Evolutionary conservation across 768 basidiomycete species (phyloP).

Genomic region (Lactarius quietus): DNA sequence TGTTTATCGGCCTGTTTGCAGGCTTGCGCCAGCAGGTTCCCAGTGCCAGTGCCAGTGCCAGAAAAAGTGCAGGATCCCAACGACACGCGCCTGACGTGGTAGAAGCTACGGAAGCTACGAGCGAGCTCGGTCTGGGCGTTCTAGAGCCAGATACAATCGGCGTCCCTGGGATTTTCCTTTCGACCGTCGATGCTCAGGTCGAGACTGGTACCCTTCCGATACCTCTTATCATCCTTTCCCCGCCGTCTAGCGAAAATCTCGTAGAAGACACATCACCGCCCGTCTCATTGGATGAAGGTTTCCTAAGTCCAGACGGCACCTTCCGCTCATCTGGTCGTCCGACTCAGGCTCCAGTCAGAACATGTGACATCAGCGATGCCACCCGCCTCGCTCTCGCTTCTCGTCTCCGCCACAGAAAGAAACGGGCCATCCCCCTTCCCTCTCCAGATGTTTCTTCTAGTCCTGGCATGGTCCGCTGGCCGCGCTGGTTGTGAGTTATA

Average conservation of each 20-base stretch:
- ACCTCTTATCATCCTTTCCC: slow-evolving; percentile 19
- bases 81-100: background rate
- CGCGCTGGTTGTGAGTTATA: slow-evolving; percentile 17
- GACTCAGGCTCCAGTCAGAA: background rate
- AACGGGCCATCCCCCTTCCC: background rate
- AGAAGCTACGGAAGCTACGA: background rate
- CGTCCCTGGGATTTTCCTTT: background rate
- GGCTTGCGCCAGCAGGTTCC: background rate
- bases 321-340: slow-evolving; percentile 6
- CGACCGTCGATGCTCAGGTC: slow-evolving; percentile 1
- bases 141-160: background rate
- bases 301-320: slow-evolving; percentile 18
- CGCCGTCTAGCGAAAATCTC: slow-evolving; percentile 13
- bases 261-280: background rate
- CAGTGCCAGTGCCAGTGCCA: background rate
- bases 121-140: background rate
- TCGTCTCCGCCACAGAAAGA: slow-evolving; percentile 16
- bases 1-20: background rate
- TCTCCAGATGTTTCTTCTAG: slow-evolving; percentile 1
- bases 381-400: slow-evolving; percentile 10
- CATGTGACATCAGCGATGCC: background rate
- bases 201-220: slow-evolving; percentile 2
- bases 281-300: slow-evolving; percentile 2
- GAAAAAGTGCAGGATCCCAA: background rate
- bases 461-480: slow-evolving; percentile 7